Base-by-base conservation (phyloP, 441 rosid species). In the Arabidopsis hybrid region DNA sequence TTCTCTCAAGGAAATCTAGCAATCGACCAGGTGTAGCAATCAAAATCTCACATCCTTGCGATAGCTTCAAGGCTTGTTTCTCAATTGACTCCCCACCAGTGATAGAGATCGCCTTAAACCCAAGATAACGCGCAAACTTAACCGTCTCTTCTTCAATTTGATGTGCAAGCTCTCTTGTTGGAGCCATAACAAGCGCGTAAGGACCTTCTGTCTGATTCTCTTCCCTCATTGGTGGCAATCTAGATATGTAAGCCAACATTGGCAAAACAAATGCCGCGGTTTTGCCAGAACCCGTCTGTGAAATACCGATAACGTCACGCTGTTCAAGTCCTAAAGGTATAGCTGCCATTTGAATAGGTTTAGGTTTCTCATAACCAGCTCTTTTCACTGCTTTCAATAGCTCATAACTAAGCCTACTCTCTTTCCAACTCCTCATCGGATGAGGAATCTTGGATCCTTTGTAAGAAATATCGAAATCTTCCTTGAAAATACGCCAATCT, bases 401-500 rank as follows among this genome's bases (percentile, higher is more conserved):
- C 85, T 90, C 95, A 0, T 84, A 1, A 49, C 55, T 88, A 46
- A 94, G 81, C 11, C 68, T 90, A 57, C 96, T 88, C 93, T 91
- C 97, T 21, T 26, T 80, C 98, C 96, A 90, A 65, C 81, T 93
- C 83, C 97, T 86, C 92, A 89, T 85, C 0, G 97, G 97, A 46
- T 88, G 75, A 1, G 98, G 96, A 78, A 91, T 82, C 87, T 82
- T 91, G 8, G 98, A 91, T 5, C 98, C 96, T 53, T 91, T 91
- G 59, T 86, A 91, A 7, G 98, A 91, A 69, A 90, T 90, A 49
- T 90, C 90, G 67, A 86, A 90, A 79, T 91, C 98, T 76, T 91
- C 98, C 70, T 95, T 87, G 68, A 91, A 94, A n/a, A 91, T 91
- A 78, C 97, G 89, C 96, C 97, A 90, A 74, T 90, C 97, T 52